phyloP scores from a whole-genome alignment of 2,329 filamentous ascomycete species.

The Orbilia brochopaga region DNA sequence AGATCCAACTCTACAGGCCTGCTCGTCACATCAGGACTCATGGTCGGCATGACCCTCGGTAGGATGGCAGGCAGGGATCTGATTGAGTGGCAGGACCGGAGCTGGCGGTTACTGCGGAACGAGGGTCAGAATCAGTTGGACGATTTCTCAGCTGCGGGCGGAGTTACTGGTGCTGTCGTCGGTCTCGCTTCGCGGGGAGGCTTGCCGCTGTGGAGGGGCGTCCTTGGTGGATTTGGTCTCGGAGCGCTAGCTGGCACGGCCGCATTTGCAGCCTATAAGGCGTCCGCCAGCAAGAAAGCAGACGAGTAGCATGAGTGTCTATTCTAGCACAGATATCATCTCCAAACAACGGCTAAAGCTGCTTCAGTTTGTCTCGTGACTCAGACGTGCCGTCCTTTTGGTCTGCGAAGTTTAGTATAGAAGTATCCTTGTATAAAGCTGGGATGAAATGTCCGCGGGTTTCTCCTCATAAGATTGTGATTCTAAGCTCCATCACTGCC shows the following conservation, averaged over 20 bases:
- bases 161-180: slow-evolving; percentile 57
- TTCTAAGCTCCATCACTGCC: too few relatives aligned
- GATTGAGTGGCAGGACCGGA: slow-evolving; percentile 70
- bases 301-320: neutral
- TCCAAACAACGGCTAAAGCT: too few relatives aligned
- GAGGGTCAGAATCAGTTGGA: slow-evolving; percentile 66
- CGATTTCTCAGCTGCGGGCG: slow-evolving; percentile 63
- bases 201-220: slow-evolving; percentile 57
- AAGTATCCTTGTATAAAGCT: too few relatives aligned
- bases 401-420: too few relatives aligned
- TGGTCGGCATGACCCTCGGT: slow-evolving; percentile 59
- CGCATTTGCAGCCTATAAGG: slow-evolving; percentile 25
- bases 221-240: slow-evolving; percentile 58
- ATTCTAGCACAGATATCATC: neutral
- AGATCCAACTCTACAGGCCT: slow-evolving; percentile 61
- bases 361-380: too few relatives aligned
- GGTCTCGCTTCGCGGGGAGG: slow-evolving; percentile 56
- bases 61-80: slow-evolving; percentile 66
- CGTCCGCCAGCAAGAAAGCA: neutral
- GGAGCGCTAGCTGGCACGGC: slow-evolving; percentile 23
- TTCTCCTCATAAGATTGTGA: too few relatives aligned
- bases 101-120: slow-evolving; percentile 68
- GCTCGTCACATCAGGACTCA: slow-evolving; percentile 60
- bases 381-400: too few relatives aligned
- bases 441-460: too few relatives aligned